A percentile compares a stretch with the other conserved stretches of the same genome.
Evolutionary conservation across 768 basidiomycete genomes (phyloP).

Genomic region (Clitopilus hobsonii): DNA sequence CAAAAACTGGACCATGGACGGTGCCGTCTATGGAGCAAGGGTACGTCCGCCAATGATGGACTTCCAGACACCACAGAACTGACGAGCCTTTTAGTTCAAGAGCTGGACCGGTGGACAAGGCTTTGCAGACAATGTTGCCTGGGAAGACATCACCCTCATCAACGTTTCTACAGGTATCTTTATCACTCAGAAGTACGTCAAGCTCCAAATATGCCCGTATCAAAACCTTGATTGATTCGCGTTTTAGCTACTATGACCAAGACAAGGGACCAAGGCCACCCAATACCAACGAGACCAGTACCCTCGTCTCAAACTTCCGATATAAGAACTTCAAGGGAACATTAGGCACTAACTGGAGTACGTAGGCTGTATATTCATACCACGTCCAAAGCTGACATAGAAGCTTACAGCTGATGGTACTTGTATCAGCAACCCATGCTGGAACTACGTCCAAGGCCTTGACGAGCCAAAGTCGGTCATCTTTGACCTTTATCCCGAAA

Average conservation of each 20-base stretch:
- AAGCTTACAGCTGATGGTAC: constrained; percentile 27
- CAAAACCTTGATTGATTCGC: not conserved
- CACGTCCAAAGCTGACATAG: not conserved
- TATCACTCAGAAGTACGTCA: constrained; percentile 44
- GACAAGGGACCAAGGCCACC: constrained; percentile 28
- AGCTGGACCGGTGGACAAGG: constrained; percentile 45
- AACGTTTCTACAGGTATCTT: constrained; percentile 43
- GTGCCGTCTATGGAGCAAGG: constrained; percentile 42
- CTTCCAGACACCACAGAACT: constrained; percentile 9
- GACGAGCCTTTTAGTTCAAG: constrained; percentile 29
- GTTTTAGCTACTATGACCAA: constrained; percentile 47
- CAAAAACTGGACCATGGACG: constrained; percentile 45
- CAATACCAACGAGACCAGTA: constrained; percentile 28
- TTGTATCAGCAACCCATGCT: constrained; percentile 33
- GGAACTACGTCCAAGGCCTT: constrained; percentile 32
- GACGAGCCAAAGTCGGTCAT: constrained; percentile 29
- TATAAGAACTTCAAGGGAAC: constrained; percentile 32
- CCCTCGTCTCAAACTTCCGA: constrained; percentile 26
- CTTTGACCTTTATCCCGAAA: constrained; percentile 30
- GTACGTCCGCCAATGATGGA: constrained; percentile 16
- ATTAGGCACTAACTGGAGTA: constrained; percentile 32
- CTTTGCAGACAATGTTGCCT: constrained; percentile 42
- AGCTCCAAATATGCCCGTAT: no score
- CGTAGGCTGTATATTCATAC: constrained; percentile 7
- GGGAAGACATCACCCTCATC: constrained; percentile 37